Conservation (phyloP, 1,139 yeast species). For the Wickerhamomyces sp. region DNA sequence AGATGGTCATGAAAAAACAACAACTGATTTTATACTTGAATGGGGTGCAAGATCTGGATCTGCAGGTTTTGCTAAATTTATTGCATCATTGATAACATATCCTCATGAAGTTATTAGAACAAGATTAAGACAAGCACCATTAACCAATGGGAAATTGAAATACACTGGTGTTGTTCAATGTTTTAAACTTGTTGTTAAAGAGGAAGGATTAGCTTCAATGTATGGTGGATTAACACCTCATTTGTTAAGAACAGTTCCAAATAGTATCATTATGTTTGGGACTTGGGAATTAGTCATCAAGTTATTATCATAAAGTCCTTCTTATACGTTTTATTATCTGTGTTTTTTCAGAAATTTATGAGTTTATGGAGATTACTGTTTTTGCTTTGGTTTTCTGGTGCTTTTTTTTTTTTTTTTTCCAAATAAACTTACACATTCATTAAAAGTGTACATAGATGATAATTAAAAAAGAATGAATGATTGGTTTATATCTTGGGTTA, state of each 20-base stretch:
- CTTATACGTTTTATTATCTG: no score
- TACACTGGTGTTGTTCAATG: constrained; percentile 89
- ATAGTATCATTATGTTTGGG: constrained; percentile 97
- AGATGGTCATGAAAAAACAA: constrained; percentile 44
- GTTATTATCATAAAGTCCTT: constrained; percentile 39
- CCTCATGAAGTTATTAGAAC: constrained; percentile 98
- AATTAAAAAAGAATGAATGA: background rate
- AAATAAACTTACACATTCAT: no score
- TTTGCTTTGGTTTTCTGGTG: no score
- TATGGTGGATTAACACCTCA: constrained; percentile 98
- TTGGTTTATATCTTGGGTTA: background rate
- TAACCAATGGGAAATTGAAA: constrained; percentile 71
- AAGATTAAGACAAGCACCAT: constrained; percentile 91
- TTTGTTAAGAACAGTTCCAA: constrained; percentile 92
- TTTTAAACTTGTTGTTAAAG: constrained; percentile 74
- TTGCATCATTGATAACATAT: constrained; percentile 88
- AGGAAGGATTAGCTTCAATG: constrained; percentile 90
- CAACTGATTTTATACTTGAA: constrained; percentile 64
- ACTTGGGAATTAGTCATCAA: constrained; percentile 95
- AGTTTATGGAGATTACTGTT: no score
- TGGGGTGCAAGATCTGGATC: constrained; percentile 98
- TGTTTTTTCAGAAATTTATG: no score
- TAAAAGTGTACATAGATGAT: no score
- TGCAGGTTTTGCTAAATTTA: constrained; percentile 93
- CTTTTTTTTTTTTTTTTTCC: no score